Base-by-base conservation (phyloP, 768 basidiomycete species). In the Suillus subaureus region DNA sequence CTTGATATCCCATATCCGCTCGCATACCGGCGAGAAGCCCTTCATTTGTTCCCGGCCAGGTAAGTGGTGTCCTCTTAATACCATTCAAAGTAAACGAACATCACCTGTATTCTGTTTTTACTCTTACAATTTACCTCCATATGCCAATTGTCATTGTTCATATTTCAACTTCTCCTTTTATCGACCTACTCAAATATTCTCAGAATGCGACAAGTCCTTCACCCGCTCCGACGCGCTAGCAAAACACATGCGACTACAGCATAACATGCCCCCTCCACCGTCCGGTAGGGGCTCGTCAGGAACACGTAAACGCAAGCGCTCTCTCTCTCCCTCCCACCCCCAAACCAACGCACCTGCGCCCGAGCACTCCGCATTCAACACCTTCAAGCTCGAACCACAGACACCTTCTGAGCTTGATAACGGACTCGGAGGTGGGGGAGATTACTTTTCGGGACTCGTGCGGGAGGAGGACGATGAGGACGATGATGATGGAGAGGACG, bases 161-260 rank as follows among this genome's bases (percentile, higher is more conserved):
- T 8, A 7, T 3, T 37, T 40, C 21, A 40, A 8, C 8, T 39
- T 31, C 0, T 18, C 4, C 55, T 23, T 33, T 7, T 18, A 16
- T 11, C 6, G 5, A 8, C 40, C 12, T 3, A 42, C 58, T 42
- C 9, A 23, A 21, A 37, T 45, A 3, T 26, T 42, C 1, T 23
- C 23, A 96, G 96, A 96, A 80, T 98, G 96, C 74, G 93, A 94
- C 81, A 96, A 94, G 71, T 91, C 93, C 0, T 98, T 98, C 77
- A 96, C 95, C 11, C 94, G 96, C 51, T 94, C 94, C 2, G 96
- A 97, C 78, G 94, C 96, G 11, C 87, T 97, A 23, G 89, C 89
- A 26, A 97, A 97, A 73, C 96, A 97, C 76, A 90, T 95, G 87
- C 89, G 94, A 31, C 87, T 92, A 39, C 92, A 96, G 72, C 92